These are phyloP conservation scores for Candida tibetensis DNA, from an alignment of 805 yeast genomes.

Conservation along the genomic window DNA sequence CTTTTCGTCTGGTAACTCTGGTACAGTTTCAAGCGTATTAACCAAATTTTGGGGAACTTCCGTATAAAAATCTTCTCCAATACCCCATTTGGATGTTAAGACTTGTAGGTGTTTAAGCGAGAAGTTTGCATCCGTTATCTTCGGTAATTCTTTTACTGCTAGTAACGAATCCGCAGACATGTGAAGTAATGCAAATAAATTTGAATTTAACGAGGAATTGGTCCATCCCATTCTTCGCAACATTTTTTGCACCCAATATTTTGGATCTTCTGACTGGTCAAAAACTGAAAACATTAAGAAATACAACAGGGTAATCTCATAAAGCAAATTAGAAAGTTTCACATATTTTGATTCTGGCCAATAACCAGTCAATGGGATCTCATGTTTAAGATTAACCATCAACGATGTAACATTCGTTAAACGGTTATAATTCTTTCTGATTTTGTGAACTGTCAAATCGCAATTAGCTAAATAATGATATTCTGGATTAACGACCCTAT, in stretches of 20 bases:
- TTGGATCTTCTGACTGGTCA: constrained; percentile 26
- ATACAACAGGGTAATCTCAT: constrained; percentile 28
- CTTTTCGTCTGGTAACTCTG: background rate
- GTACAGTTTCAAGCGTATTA: background rate
- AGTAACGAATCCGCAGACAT: constrained; percentile 30
- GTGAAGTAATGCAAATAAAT: constrained; percentile 26
- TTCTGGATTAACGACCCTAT: constrained; percentile 19
- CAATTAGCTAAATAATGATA: constrained; percentile 18
- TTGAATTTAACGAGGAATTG: constrained; percentile 24
- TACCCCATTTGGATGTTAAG: constrained; percentile 29
- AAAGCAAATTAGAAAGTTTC: constrained; percentile 18
- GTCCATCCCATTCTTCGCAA: constrained; percentile 31
- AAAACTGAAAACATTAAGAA: constrained; percentile 20
- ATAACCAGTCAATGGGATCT: constrained; percentile 26
- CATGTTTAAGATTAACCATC: constrained; percentile 27
- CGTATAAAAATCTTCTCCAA: constrained; percentile 2
- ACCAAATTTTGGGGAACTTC: background rate
- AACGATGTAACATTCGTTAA: constrained; percentile 20
- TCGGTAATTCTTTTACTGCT: constrained; percentile 26
- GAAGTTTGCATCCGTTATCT: constrained; percentile 29
- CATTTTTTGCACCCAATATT: constrained; percentile 26
- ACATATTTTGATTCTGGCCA: constrained; percentile 31
- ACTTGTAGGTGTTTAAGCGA: constrained; percentile 29
- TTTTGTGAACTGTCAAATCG: constrained; percentile 19
- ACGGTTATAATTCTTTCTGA: constrained; percentile 19